Percentiles rank a stretch among this genome's conserved stretches.
Conservation (phyloP, 139 green algal species). For the Auxenochlorella pyrenoidosa region DNA sequence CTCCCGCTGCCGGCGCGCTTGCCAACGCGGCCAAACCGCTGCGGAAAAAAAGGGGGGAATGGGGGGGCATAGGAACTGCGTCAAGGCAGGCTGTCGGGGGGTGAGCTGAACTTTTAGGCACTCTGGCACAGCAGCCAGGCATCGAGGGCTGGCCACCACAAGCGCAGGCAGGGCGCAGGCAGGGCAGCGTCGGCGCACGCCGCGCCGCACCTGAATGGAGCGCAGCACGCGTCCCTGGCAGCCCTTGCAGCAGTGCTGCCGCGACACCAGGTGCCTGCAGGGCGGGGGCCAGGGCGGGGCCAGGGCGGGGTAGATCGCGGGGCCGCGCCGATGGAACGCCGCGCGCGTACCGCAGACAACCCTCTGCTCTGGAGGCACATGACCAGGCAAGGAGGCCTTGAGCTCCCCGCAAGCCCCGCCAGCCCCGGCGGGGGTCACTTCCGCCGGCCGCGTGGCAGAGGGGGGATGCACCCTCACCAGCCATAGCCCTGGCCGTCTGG, state of each 20-base stretch:
- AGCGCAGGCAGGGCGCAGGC: too few species aligned
- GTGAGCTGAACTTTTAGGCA: too few species aligned
- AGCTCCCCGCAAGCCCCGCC: background rate
- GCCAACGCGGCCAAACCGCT: slow-evolving; percentile 65
- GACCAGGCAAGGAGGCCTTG: too few species aligned
- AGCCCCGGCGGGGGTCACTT: background rate
- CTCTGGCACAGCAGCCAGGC: background rate
- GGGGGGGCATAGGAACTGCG: too few species aligned
- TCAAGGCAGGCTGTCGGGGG: too few species aligned
- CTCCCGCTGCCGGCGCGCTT: slow-evolving; percentile 24
- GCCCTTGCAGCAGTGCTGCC: slow-evolving; percentile 55
- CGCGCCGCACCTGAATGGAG: slow-evolving; percentile 53
- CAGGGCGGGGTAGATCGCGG: too few species aligned
- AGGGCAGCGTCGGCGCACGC: too few species aligned
- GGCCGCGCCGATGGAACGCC: too few species aligned
- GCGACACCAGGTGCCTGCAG: slow-evolving; percentile 46
- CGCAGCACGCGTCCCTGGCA: slow-evolving; percentile 67
- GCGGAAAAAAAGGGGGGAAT: background rate
- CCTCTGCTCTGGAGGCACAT: background rate
- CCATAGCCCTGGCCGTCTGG: background rate
- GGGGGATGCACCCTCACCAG: background rate
- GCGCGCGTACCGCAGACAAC: background rate
- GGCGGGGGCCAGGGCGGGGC: background rate
- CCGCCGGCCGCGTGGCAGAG: background rate
- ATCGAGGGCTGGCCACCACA: too few species aligned